Conservation (phyloP, 2,329 filamentous ascomycete species). For the Neurospora sp. region DNA sequence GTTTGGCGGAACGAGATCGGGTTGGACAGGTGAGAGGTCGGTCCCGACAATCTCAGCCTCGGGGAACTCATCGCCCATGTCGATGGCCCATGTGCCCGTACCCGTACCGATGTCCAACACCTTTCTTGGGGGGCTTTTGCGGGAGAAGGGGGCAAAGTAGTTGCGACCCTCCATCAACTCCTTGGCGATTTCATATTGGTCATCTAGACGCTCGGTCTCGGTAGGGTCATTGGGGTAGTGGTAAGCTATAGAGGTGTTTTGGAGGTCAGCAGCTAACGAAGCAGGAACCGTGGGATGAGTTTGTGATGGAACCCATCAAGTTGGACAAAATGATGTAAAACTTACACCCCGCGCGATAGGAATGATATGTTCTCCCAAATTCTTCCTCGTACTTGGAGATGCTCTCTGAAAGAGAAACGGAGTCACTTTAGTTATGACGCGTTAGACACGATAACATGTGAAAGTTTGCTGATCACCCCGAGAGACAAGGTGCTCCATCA, state of each 20-base stretch:
- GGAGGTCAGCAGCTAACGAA: not conserved
- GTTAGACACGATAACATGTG: not conserved
- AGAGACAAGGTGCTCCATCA: not conserved
- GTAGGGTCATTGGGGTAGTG: conserved; percentile 24
- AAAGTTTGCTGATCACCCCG: not conserved
- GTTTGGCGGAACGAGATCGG: conserved; percentile 57
- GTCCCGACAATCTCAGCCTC: conserved; percentile 49
- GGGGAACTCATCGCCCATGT: conserved; percentile 55
- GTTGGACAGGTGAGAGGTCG: conserved; percentile 60
- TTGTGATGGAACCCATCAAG: not conserved
- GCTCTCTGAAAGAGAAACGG: conserved; percentile 22
- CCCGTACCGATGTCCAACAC: conserved; percentile 36
- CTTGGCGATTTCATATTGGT: conserved; percentile 24
- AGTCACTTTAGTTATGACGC: conserved; percentile 12
- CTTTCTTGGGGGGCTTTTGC: conserved; percentile 18
- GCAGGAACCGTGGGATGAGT: not conserved
- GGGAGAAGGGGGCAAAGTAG: conserved; percentile 22
- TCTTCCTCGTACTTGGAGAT: conserved; percentile 20
- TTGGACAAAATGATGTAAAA: not conserved
- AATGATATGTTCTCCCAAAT: conserved; percentile 25
- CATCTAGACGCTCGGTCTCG: conserved; percentile 23
- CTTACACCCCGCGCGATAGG: conserved; percentile 23
- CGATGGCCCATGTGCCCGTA: conserved; percentile 57
- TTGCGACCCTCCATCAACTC: conserved; percentile 22
- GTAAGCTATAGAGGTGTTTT: conserved; percentile 19